A percentile compares a stretch with the other conserved stretches of the same genome.
phyloP scores from a whole-genome alignment of 2,329 filamentous ascomycete genomes.

The Penicillium rolfsii region DNA sequence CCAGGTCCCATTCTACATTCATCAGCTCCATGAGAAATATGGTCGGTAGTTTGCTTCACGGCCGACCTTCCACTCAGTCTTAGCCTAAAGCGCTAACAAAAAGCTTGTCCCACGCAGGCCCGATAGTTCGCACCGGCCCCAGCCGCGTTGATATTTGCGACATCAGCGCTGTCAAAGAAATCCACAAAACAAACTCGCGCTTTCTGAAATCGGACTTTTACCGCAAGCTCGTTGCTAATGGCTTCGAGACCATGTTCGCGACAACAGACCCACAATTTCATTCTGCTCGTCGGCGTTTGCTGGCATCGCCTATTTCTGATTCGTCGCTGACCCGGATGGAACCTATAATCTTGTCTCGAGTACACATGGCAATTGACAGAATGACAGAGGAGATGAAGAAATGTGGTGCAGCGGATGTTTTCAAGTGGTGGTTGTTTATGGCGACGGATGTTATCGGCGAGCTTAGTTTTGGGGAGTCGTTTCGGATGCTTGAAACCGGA shows the following conservation, averaged over 20 bases:
- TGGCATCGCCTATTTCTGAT: slow-evolving; percentile 40
- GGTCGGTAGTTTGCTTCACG: slow-evolving; percentile 21
- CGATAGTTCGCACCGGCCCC: slow-evolving; percentile 38
- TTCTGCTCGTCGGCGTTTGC: slow-evolving; percentile 46
- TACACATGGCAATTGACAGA: slow-evolving; percentile 46
- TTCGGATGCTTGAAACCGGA: slow-evolving; percentile 56
- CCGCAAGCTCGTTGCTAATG: slow-evolving; percentile 20
- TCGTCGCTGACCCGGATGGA: slow-evolving; percentile 37
- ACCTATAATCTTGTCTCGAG: slow-evolving; percentile 45
- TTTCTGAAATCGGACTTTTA: slow-evolving; percentile 45
- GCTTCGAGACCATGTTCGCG: slow-evolving; percentile 45
- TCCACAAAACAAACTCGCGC: slow-evolving; percentile 39
- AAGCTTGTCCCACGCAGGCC: slow-evolving; percentile 23
- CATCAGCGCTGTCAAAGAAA: slow-evolving; percentile 34
- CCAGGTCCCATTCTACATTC: slow-evolving; percentile 26
- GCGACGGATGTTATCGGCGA: slow-evolving; percentile 59
- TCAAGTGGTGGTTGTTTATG: slow-evolving; percentile 60
- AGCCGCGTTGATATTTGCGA: slow-evolving; percentile 46
- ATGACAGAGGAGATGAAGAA: slow-evolving; percentile 52
- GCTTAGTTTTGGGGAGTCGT: slow-evolving; percentile 60
- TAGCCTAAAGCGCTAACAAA: slow-evolving; percentile 2
- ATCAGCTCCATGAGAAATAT: slow-evolving; percentile 36
- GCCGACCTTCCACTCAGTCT: background rate
- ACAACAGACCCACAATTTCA: slow-evolving; percentile 47
- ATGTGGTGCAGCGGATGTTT: slow-evolving; percentile 49